phyloP scores from a whole-genome alignment of 148 eudicot species.

The Pouteria glomerata region DNA sequence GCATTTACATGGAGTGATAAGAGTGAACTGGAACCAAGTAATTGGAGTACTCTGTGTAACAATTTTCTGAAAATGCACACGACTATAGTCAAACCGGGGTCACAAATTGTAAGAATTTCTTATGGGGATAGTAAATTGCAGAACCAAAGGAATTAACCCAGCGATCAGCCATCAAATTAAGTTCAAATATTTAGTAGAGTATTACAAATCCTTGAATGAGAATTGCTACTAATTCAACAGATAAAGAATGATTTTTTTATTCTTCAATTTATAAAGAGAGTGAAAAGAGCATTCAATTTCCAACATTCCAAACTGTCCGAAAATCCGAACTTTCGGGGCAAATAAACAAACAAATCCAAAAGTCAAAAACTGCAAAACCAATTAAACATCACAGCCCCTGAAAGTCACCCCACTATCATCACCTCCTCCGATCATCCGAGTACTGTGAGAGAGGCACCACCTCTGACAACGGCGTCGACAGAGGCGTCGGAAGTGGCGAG shows the following conservation, averaged over 20 bases:
- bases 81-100: too few relatives aligned
- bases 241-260: not conserved
- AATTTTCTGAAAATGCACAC: too few relatives aligned
- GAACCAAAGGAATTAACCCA: not conserved
- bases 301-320: not conserved
- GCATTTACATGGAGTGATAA: too few relatives aligned
- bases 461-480: conserved; percentile 82
- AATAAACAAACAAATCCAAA: not conserved
- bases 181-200: not conserved
- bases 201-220: not conserved
- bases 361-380: too few relatives aligned
- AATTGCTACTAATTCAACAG: too few relatives aligned
- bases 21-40: too few relatives aligned
- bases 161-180: not conserved
- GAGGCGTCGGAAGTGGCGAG: conserved; percentile 88
- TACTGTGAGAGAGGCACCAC: conserved; percentile 82
- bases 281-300: not conserved
- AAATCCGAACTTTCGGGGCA: not conserved
- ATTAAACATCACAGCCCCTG: too few relatives aligned
- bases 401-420: conserved; percentile 15
- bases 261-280: not conserved
- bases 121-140: not conserved
- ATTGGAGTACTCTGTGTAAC: too few relatives aligned
- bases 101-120: not conserved
- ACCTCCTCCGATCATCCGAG: conserved; percentile 64